phyloP scores from a whole-genome alignment of 257 asterid species.

The Solanum bulbocastanum region DNA sequence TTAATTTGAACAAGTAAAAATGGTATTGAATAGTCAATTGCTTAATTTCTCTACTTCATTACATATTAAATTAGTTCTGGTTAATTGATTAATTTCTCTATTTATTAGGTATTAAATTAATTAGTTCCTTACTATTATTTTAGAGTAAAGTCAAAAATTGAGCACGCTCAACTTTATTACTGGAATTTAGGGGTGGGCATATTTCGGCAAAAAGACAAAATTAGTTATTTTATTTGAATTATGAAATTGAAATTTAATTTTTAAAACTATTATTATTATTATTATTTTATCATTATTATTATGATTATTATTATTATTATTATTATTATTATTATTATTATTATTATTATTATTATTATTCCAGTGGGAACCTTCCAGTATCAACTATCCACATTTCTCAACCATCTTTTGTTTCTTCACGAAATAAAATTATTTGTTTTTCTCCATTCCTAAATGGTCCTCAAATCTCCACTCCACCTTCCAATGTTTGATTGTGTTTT shows the following conservation, averaged over 20 bases:
- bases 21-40: background rate
- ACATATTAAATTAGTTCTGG: background rate
- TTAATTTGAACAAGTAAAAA: too few relatives aligned
- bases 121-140: background rate
- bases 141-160: background rate
- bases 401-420: background rate
- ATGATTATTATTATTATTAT: too few relatives aligned
- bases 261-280: too few relatives aligned
- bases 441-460: background rate
- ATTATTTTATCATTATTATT: too few relatives aligned
- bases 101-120: background rate
- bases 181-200: background rate
- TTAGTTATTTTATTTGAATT: too few relatives aligned
- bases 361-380: background rate
- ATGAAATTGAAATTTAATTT: too few relatives aligned
- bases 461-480: background rate
- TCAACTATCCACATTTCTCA: background rate
- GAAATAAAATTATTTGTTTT: background rate
- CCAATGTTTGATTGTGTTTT: background rate
- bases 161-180: background rate
- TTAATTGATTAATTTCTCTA: background rate
- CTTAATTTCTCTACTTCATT: background rate
- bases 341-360: too few relatives aligned
- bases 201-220: background rate
- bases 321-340: too few relatives aligned